Conservation (phyloP, 345 rosid species). For the Eucalyptus pauciflora region DNA sequence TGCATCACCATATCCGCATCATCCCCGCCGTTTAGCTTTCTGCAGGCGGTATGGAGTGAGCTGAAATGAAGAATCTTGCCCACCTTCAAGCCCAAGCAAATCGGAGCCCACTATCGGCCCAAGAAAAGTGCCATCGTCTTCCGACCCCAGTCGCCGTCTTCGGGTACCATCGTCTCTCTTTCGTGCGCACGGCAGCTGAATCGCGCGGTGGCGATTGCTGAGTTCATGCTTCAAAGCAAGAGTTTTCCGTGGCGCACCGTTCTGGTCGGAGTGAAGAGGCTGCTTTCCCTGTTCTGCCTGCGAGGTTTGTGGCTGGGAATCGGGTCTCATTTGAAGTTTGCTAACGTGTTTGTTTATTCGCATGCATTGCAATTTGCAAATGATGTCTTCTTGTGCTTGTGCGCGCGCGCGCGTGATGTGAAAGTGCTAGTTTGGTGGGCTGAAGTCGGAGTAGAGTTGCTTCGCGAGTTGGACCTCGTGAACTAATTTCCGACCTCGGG, state of each 20-base stretch:
- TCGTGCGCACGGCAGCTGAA: background rate
- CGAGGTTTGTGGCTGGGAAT: background rate
- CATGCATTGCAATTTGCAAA: background rate
- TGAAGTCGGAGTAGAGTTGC: background rate
- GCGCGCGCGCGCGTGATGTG: background rate
- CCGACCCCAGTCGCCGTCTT: background rate
- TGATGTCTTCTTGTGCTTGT: background rate
- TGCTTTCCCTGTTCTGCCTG: background rate
- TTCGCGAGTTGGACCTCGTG: background rate
- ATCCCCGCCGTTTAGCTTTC: background rate
- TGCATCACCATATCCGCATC: background rate
- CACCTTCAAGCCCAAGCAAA: background rate
- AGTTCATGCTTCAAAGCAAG: background rate
- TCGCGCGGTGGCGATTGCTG: background rate
- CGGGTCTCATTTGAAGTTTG: background rate
- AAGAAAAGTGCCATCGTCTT: background rate
- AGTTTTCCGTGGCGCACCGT: background rate
- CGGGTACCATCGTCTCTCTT: rapidly evolving
- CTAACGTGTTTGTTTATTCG: background rate
- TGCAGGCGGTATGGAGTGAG: background rate
- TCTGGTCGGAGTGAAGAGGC: background rate
- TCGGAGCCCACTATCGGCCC: background rate
- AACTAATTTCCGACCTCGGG: background rate
- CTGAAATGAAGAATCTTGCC: background rate
- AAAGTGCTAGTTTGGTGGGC: background rate